Evolutionary conservation across 805 yeast genomes (phyloP), one percentile per base, ranked within the genome.

Genomic region (Soucietia sequanensis): DNA sequence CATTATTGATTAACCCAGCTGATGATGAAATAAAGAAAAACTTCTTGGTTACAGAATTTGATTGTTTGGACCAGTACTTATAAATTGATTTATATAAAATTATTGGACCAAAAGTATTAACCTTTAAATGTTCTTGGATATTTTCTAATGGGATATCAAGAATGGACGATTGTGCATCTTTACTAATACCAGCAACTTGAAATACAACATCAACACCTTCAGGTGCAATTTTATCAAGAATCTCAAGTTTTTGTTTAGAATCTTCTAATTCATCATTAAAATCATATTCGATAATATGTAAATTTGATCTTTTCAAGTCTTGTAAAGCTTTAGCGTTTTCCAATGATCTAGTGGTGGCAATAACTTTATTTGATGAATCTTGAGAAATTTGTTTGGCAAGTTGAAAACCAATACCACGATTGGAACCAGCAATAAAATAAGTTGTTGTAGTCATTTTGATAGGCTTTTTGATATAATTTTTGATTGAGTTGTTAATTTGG

Each of bases 371-470:
- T 9, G 42, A 29, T 20, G 51, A 31, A 5, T 45, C 36, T 5
- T 37, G 33, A 22, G 52, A 42, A 12, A 65, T 38, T 27, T 46
- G 45, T 27, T 53, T 51, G 4, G 48, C 56, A 8, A 66, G 43
- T 1, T 52, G 52, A 15, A 52, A 50, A 5, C 75, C 74, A 23
- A 68, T 60, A 4, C 74, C 72, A 31, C 68, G 50, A 10, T 68
- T 62, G 12, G 65, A 68, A 6, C 75, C 75, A 2, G 68, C 58
- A n/a, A 69, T 43, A 4, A 69, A 46, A 44, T 63, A 63, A 44
- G 43, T 31, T n/a, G 5, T 23, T n/a, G 5, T 23, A 5, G 28
- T 18, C 38, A 35, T 38, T 25, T 31, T 31, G n/a, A n/a, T n/a
- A n/a, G n/a, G n/a, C n/a, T n/a, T n/a, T n/a, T n/a, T n/a, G n/a